Evolutionary conservation across 805 yeast genomes (phyloP).

Genomic region (Diddensiella santjacobensis): DNA sequence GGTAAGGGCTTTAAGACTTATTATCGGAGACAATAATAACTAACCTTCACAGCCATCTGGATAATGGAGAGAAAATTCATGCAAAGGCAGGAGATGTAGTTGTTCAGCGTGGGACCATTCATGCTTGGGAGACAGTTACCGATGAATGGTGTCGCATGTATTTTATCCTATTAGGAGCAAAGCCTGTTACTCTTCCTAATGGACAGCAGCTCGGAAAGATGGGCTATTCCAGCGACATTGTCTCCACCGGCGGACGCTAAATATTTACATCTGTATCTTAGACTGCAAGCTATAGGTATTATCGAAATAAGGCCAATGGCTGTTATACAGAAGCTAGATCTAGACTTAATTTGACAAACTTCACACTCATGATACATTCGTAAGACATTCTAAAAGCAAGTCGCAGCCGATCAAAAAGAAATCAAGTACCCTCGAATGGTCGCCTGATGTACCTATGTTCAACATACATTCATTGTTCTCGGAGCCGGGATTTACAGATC

Average conservation of each 20-base stretch:
- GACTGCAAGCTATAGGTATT: too few relatives aligned
- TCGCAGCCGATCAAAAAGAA: too few relatives aligned
- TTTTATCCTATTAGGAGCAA: conserved; percentile 6
- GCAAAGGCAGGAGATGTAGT: conserved; percentile 7
- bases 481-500: too few relatives aligned
- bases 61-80: not conserved
- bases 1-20: not conserved
- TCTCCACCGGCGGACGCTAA: not conserved
- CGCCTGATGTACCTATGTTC: too few relatives aligned
- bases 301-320: too few relatives aligned
- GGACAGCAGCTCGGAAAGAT: not conserved
- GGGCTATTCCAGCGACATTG: not conserved
- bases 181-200: not conserved
- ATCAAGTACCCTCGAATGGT: too few relatives aligned
- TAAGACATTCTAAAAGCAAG: too few relatives aligned
- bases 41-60: not conserved
- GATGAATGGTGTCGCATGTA: conserved; percentile 5
- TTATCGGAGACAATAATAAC: not conserved
- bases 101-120: conserved; percentile 6
- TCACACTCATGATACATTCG: too few relatives aligned
- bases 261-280: too few relatives aligned
- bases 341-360: too few relatives aligned
- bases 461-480: too few relatives aligned
- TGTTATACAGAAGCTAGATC: too few relatives aligned
- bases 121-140: conserved; percentile 3